Base-by-base conservation (phyloP, 1,139 yeast genomes). In the Suzukiozyma palmioleophila region DNA sequence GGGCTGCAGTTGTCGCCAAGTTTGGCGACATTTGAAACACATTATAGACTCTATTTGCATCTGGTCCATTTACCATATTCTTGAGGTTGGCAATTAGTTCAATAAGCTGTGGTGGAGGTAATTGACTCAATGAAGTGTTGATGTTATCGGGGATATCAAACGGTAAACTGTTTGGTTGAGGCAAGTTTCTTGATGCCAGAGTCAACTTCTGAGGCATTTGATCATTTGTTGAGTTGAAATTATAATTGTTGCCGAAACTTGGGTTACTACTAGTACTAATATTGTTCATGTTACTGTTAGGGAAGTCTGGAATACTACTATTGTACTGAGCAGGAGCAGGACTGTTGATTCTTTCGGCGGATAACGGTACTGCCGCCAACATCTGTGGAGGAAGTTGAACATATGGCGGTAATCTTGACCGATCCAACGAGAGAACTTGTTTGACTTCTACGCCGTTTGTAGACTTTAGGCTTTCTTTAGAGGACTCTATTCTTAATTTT, bases 91-190 rank as follows among this genome's bases (percentile, higher is more conserved):
- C 74, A 31, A 84, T 68, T 37, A 83, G 62, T 54, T 83, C 88
- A 28, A 84, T 75, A 42, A 84, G 62, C 47, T 81, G 82, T 12
- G 81, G 75, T 2, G 92, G 92, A 2, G 87, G 83, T 24, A 84
- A 74, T 35, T 75, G 66, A 42, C 81, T 71, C 44, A 84, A 60
- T 21, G 80, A 81, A 43, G 69, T 69, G 43, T 70, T 73, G 42
- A 77, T 75, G 38, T 71, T 70, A 51, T 81, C 86, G 14, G 77
- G 70, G 6, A 73, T 60, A 26, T 52, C 53, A 46, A 76, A 69
- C 11, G 75, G 75, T 33, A 66, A 60, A 25, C 60, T 57, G 35
- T 59, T 65, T 21, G 77, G 73, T 36, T 61, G 64, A 2, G 85
- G 84, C 41, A 81, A 57, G 40, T 57, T 65, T 40, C 66, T 68